Evolutionary conservation across 306 rosid species (phyloP), one percentile per base, ranked within the genome.

Genomic region (Vicia faba): DNA sequence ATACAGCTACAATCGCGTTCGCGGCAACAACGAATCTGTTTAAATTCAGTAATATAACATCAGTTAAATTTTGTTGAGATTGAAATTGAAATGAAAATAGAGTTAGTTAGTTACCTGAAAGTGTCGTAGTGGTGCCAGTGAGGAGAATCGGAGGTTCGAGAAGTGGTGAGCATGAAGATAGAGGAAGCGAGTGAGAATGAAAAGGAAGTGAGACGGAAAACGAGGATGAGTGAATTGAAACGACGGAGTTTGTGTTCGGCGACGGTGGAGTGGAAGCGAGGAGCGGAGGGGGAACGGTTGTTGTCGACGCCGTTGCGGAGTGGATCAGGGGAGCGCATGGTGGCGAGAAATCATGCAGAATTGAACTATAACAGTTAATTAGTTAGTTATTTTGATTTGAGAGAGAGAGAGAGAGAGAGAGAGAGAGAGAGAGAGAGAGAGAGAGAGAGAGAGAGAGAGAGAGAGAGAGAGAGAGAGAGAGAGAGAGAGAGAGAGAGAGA

Each of bases 41-140:
- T 66, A 39, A 53, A 5, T 53, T 11, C 10, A 11, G 23, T 49
- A 8, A 18, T 8, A 20, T 1, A 8, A 51, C 11, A 19, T 0
- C 8, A 0, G 11, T 51, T 10, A 11, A 51, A 20, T 20, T 51
- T 11, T 1, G 31, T 29, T 54, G 7, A 25, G 25, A 53, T 20
- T 54, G 6, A 18, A 20, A 11, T 3, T 13, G 25, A 51, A 7
- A 26, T 1, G n/a, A 10, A 55, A 2, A 55, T 8, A 12, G 7
- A 20, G n/a, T n/a, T n/a, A 11, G 16, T 10, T 20, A 16, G 69
- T 16, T 72, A 92, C 98, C 99, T 83, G 96, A 93, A 93, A 72
- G 99, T 82, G 68, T 93, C 99, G 75, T 78, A 89, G 65, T 86
- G 84, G 82, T 80, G 81, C 99, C 97, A 93, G 78, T 67, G 91